A percentile compares a stretch with the other conserved stretches of the same genome.
phyloP scores from a whole-genome alignment of 257 asterid genomes.

The Solanum medicagineum region DNA sequence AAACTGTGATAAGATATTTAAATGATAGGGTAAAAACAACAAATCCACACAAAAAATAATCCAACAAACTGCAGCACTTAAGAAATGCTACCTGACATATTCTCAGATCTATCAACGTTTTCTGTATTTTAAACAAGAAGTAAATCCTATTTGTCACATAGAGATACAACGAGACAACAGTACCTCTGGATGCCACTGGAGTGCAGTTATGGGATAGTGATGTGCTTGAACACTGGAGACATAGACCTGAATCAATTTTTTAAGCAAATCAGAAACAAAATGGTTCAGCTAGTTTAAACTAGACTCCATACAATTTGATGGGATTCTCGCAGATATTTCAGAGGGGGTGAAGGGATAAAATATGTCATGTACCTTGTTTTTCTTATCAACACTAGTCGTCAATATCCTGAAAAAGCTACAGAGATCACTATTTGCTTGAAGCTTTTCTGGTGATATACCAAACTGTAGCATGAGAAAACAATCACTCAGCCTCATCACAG shows the following conservation, averaged over 20 bases:
- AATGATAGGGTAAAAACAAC: neutral
- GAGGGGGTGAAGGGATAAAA: neutral
- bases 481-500: neutral
- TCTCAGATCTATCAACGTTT: neutral
- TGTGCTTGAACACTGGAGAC: slow-evolving; percentile 78
- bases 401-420: slow-evolving; percentile 58
- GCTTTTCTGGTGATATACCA: slow-evolving; percentile 74
- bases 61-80: neutral
- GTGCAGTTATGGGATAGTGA: slow-evolving; percentile 67
- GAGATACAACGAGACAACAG: neutral
- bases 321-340: neutral
- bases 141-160: neutral
- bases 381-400: slow-evolving; percentile 62
- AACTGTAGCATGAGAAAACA: slow-evolving; percentile 34
- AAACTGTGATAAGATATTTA: neutral
- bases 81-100: neutral
- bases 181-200: slow-evolving; percentile 99
- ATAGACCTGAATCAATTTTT: slow-evolving; percentile 40
- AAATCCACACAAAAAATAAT: neutral
- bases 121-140: neutral
- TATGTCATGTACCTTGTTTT: slow-evolving; percentile 41
- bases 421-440: slow-evolving; percentile 30
- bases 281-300: neutral
- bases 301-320: neutral
- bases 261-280: neutral